Evolutionary conservation across 805 yeast species (phyloP).

Genomic region (Barnettozyma wickerhamii): DNA sequence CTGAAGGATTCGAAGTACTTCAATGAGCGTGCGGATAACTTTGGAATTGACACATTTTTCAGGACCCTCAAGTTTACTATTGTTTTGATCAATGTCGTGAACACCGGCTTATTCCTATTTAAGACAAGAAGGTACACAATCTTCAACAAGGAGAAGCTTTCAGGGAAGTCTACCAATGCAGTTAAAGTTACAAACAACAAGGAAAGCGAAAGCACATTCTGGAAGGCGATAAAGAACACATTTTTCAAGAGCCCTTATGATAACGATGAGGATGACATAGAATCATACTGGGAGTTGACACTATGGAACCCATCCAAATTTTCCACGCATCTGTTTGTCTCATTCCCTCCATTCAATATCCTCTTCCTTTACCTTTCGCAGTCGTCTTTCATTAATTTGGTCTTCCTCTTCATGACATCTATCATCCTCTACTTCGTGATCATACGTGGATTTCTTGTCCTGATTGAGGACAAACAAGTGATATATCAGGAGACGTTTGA

Average conservation of each 20-base stretch:
- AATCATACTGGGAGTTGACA: slow-evolving; percentile 47
- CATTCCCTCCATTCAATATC: slow-evolving; percentile 57
- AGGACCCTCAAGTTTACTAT: slow-evolving; percentile 11
- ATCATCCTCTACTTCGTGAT: slow-evolving; percentile 36
- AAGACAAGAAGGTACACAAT: slow-evolving; percentile 23
- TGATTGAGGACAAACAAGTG: slow-evolving; percentile 55
- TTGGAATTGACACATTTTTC: slow-evolving; percentile 8
- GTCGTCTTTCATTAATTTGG: slow-evolving; percentile 33
- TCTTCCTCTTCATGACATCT: slow-evolving; percentile 35
- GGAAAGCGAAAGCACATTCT: neutral
- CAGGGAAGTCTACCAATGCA: slow-evolving; percentile 14
- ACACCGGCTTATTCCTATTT: slow-evolving; percentile 19
- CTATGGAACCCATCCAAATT: slow-evolving; percentile 70
- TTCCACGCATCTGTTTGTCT: slow-evolving; percentile 43
- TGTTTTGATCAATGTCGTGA: slow-evolving; percentile 17
- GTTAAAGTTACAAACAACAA: slow-evolving; percentile 16
- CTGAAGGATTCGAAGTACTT: slow-evolving; percentile 22
- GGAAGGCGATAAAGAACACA: neutral
- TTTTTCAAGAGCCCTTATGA: slow-evolving; percentile 2
- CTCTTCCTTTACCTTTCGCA: slow-evolving; percentile 36
- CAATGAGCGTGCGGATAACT: slow-evolving; percentile 2
- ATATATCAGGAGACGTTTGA: slow-evolving; percentile 54
- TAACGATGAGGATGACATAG: slow-evolving; percentile 14
- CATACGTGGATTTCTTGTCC: slow-evolving; percentile 39
- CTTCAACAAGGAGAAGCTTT: slow-evolving; percentile 20